Evolutionary conservation across 140 eudicot genomes (phyloP), one percentile per base, ranked within the genome.

Genomic region (Flaveria floridana): DNA sequence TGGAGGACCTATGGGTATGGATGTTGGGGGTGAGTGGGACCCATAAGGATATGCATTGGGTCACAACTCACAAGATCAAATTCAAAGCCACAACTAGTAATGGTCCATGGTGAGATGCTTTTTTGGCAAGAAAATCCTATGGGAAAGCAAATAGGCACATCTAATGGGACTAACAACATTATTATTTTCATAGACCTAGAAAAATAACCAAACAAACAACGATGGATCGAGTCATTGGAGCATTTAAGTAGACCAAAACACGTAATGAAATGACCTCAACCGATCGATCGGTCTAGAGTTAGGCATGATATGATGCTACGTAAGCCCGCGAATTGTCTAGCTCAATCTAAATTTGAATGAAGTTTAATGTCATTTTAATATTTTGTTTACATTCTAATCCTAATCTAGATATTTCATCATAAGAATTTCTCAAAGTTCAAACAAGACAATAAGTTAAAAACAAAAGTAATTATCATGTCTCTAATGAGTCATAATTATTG

Each of bases 201-300:
- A 70, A 65, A 65, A 21, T 56, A 56, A 19, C 70, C 70, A 73
- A 79, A 73, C 75, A 72, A 42, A 18, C 41, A 47, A 46, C 7
- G 23, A 55, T 56, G 28, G 55, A 68, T 55, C 50, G 41, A 15
- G 50, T 57, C 52, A 64, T 23, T 18, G n/a, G 26, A 42, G 8
- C 73, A 71, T 62, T 65, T 41, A 42, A n/a, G 19, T 7, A 44
- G 65, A 28, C 46, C 47, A 28, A 21, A 79, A 74, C 7, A 25
- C 25, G 16, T 28, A 39, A 8, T 39, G 78, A 78, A 11, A n/a
- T 6, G 68, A 51, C 73, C 12, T 78, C 25, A n/a, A 44, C 18
- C 53, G 13, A 6, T 1, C 53, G 13, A 6, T 1, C 20, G 14
- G 16, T 76, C 48, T 76, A 42, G 55, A n/a, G 47, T 51, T 65